Percentiles rank a stretch among this genome's conserved stretches.
These are phyloP conservation scores for Colletotrichum shisoi DNA, from an alignment of 2,329 filamentous ascomycete genomes.

Conservation along the genomic window DNA sequence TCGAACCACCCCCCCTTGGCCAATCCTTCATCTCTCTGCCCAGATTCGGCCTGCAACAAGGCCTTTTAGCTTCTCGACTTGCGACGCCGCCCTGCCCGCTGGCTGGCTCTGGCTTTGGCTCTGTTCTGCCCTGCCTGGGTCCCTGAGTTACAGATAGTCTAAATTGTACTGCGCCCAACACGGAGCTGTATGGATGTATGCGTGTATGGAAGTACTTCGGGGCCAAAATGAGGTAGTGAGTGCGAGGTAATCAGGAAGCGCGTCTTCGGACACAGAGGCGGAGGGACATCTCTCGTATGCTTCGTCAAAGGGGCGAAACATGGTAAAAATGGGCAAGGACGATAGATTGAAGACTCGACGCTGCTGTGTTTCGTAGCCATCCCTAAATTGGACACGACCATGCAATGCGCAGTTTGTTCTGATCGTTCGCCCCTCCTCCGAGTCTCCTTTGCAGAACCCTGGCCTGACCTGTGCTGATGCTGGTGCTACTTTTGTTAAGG, in stretches of 20 bases:
- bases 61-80: slow-evolving; percentile 9
- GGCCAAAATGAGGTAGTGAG: slow-evolving; percentile 1
- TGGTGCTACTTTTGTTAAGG: slow-evolving; percentile 2
- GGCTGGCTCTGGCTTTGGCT: neutral
- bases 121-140: slow-evolving; percentile 1
- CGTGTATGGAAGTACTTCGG: no score
- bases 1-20: slow-evolving; percentile 17
- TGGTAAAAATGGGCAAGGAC: neutral
- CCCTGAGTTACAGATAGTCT: neutral
- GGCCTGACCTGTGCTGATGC: slow-evolving; percentile 11
- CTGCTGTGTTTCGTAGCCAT: slow-evolving; percentile 3
- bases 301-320: neutral
- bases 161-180: neutral
- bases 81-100: slow-evolving; percentile 19
- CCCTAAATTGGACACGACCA: neutral
- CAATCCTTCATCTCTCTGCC: slow-evolving; percentile 31
- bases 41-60: slow-evolving; percentile 31
- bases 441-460: neutral
- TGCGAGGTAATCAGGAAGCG: neutral
- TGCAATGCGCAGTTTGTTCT: slow-evolving; percentile 2
- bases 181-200: neutral
- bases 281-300: neutral
- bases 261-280: neutral
- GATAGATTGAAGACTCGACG: neutral
- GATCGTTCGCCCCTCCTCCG: neutral